A percentile compares a stretch with the other conserved stretches of the same genome.
These are phyloP conservation scores for Fusarium sp. DNA, from an alignment of 2,329 filamentous ascomycete species.

Conservation along the genomic window DNA sequence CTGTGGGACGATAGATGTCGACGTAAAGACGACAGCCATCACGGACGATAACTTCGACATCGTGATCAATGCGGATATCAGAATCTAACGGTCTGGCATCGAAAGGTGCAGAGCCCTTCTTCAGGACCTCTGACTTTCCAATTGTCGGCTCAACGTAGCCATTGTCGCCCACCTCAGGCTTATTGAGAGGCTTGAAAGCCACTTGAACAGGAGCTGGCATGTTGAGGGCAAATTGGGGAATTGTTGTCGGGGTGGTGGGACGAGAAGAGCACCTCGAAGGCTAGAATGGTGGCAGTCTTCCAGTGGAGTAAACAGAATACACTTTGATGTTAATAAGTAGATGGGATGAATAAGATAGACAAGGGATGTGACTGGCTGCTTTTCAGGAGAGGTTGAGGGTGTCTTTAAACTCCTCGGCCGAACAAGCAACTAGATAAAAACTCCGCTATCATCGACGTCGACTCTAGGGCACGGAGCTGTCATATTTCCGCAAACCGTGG, in stretches of 20 bases:
- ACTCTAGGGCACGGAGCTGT: not conserved
- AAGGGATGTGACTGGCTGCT: not conserved
- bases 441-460: not conserved
- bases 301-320: not conserved
- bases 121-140: conserved; percentile 42
- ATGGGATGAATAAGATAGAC: not conserved
- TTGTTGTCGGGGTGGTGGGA: not conserved
- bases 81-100: conserved; percentile 40
- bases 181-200: conserved; percentile 43
- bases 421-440: not conserved
- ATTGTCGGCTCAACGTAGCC: conserved; percentile 36
- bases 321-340: not conserved
- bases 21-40: conserved; percentile 43
- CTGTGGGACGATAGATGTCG: conserved; percentile 19
- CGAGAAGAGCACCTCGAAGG: not conserved
- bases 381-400: not conserved
- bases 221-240: not conserved
- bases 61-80: conserved; percentile 43
- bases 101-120: conserved; percentile 40
- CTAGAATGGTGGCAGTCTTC: not conserved
- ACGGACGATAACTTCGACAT: conserved; percentile 42
- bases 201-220: conserved; percentile 45
- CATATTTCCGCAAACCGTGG: not conserved
- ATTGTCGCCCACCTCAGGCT: conserved; percentile 40
- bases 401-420: conserved; percentile 18